Evolutionary conservation across 176 grass and related monocot genomes (phyloP).

Genomic region (Rhipidocladum racemiflorum): DNA sequence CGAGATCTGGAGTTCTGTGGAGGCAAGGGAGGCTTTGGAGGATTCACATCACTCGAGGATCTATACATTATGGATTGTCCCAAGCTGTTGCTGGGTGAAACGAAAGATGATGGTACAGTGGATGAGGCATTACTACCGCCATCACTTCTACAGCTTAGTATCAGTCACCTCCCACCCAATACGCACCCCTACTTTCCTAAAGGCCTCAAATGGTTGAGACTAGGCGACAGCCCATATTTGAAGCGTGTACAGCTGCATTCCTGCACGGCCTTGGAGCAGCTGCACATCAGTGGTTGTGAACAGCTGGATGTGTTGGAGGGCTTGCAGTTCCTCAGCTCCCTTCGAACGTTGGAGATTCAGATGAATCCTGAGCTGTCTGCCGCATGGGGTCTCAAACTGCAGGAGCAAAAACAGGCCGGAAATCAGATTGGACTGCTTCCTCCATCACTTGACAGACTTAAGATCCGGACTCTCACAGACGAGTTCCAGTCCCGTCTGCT

Average conservation of each 20-base stretch:
- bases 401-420: background rate
- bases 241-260: background rate
- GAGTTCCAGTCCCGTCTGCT: background rate
- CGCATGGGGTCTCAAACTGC: background rate
- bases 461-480: background rate
- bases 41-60: background rate
- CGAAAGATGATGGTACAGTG: background rate
- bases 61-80: background rate
- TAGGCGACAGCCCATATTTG: background rate
- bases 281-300: background rate
- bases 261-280: background rate
- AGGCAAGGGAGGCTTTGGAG: background rate
- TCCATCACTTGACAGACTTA: background rate
- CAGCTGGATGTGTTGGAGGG: constrained; percentile 13
- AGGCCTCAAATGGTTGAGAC: background rate
- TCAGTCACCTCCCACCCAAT: background rate
- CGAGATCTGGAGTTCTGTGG: background rate
- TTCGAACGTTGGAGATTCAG: background rate
- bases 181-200: background rate
- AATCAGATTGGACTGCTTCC: background rate
- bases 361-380: background rate
- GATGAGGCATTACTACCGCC: background rate
- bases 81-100: background rate
- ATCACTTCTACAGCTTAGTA: background rate
- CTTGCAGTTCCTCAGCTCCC: constrained; percentile 6